phyloP scores from a whole-genome alignment of 805 yeast species.

The Saccharomycopsis guyanensis region DNA sequence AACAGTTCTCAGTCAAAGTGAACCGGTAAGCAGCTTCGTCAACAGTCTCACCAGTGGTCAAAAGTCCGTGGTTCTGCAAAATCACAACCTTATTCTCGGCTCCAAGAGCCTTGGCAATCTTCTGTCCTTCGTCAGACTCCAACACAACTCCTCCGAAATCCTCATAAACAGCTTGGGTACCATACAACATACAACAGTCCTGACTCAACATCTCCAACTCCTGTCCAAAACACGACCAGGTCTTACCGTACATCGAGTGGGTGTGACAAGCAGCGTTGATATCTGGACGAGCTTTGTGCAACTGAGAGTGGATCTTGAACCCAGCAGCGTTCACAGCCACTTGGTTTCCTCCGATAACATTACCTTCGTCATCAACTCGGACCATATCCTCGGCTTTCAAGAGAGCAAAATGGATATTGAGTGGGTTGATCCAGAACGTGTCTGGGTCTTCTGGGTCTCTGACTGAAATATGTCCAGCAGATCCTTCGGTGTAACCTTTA shows the following conservation, averaged over 20 bases:
- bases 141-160: conserved; percentile 78
- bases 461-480: conserved; percentile 81
- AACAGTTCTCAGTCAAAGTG: conserved; percentile 53
- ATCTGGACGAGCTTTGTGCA: conserved; percentile 63
- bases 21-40: conserved; percentile 70
- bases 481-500: conserved; percentile 66
- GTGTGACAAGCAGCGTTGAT: conserved; percentile 68
- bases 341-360: conserved; percentile 52
- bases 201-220: conserved; percentile 75
- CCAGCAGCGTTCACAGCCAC: conserved; percentile 61
- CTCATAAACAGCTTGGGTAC: conserved; percentile 54
- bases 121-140: conserved; percentile 54
- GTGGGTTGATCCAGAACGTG: conserved; percentile 86
- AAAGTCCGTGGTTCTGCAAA: conserved; percentile 64
- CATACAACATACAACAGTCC: conserved; percentile 64
- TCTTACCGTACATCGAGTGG: conserved; percentile 57
- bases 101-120: conserved; percentile 56
- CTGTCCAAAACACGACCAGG: conserved; percentile 56
- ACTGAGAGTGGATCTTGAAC: conserved; percentile 58
- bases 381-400: conserved; percentile 58
- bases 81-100: conserved; percentile 46
- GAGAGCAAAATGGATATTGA: conserved; percentile 66
- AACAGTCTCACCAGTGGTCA: conserved; percentile 62
- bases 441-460: conserved; percentile 76
- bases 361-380: conserved; percentile 54